Base-by-base conservation (phyloP, 306 rosid genomes). In the Prunus padus region DNA sequence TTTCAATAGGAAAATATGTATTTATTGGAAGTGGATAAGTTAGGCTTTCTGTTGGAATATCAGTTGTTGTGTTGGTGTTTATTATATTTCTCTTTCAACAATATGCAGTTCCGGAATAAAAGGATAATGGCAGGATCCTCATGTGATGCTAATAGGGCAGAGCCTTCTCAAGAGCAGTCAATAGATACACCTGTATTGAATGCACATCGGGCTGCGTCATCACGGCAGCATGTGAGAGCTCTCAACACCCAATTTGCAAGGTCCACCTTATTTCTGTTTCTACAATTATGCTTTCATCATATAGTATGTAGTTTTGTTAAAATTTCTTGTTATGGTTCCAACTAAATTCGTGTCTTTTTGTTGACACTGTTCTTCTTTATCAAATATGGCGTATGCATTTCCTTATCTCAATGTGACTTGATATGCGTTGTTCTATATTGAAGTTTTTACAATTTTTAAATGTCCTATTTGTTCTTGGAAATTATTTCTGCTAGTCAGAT, bases 181-280 rank as follows among this genome's bases (percentile, higher is more conserved):
- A 78, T 15, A 46, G 81, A 59, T 50, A 69, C 89, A 15, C 84
- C 90, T 56, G 52, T 84, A 3, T 82, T 95, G 81, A 90, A 95
- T 79, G 78, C 79, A 83, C 85, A 82, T 62, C 89, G 82, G 77
- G 98, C 98, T 1, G 96, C 84, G 82, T 88, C 92, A 60, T 92
- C 99, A 15, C 85, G 79, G 89, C 96, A 83, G 93, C 99, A 96
- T 83, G 99, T 96, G 92, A 89, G 99, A 89, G 98, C 97, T 84
- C 93, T 96, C 83, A 96, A 96, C 82, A 87, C 87, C 85, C 98
- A 96, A 82, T 96, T 96, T 77, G 97, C 97, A 82, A 96, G 98
- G 99, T 96, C 80, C 83, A 67, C 72, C 79, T 85, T 81, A 60
- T 74, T 75, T 69, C n/a, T 46, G 19, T 63, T 55, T 51, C 56